phyloP scores from a whole-genome alignment of 2,329 filamentous ascomycete genomes.

The Paraconiothyrium brasiliense region DNA sequence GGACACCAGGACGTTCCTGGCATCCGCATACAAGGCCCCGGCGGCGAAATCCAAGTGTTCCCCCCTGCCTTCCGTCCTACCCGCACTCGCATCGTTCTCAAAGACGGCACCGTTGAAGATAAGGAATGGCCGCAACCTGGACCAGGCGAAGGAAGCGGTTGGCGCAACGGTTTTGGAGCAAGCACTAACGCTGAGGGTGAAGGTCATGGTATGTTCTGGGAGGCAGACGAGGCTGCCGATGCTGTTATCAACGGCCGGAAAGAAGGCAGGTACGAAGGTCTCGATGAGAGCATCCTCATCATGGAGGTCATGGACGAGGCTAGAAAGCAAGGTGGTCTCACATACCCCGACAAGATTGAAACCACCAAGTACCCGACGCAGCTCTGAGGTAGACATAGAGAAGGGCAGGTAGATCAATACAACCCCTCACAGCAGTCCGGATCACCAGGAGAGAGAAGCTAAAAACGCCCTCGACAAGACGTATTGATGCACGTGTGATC shows the following conservation, averaged over 20 bases:
- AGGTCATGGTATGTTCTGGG: slow-evolving; percentile 90
- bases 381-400: slow-evolving; percentile 25
- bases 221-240: slow-evolving; percentile 80
- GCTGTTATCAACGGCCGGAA: slow-evolving; percentile 79
- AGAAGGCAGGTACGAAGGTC: slow-evolving; percentile 69
- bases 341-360: slow-evolving; percentile 74
- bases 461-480: too few species aligned
- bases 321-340: slow-evolving; percentile 68
- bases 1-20: slow-evolving; percentile 67
- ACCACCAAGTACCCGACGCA: slow-evolving; percentile 49
- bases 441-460: background rate
- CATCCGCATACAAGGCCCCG: slow-evolving; percentile 81
- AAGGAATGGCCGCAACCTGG: slow-evolving; percentile 58
- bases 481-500: too few species aligned
- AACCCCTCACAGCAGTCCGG: background rate
- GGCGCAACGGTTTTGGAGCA: slow-evolving; percentile 58
- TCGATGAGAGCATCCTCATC: slow-evolving; percentile 83
- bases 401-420: background rate
- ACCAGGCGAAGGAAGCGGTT: slow-evolving; percentile 57
- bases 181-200: slow-evolving; percentile 60
- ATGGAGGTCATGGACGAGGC: slow-evolving; percentile 84
- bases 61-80: slow-evolving; percentile 76
- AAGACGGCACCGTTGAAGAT: slow-evolving; percentile 58
- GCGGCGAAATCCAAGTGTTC: slow-evolving; percentile 83
- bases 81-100: slow-evolving; percentile 69